Conservation (phyloP, 768 basidiomycete species). For the Hypholoma sublateritium region DNA sequence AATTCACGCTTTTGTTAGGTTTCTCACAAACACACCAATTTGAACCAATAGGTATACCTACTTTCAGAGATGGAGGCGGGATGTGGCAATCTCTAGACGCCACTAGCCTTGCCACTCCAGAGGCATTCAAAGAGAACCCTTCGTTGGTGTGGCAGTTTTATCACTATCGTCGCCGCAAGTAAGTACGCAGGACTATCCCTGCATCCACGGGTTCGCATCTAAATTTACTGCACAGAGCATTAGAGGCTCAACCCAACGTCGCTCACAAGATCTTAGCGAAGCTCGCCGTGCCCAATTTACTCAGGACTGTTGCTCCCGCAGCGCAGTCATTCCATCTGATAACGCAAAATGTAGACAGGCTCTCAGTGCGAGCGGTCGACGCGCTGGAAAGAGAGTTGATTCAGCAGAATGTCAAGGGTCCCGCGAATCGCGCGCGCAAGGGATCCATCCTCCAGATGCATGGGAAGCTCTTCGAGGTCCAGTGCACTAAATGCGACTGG, state of each 20-base stretch:
- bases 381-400: constrained; percentile 9
- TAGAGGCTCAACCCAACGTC: constrained; percentile 39
- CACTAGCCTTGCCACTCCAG: constrained; percentile 31
- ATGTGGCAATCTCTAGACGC: constrained; percentile 17
- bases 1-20: not conserved
- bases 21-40: not conserved
- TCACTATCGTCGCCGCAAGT: constrained; percentile 41
- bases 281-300: constrained; percentile 29
- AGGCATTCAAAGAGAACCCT: constrained; percentile 40
- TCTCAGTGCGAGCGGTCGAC: constrained; percentile 31
- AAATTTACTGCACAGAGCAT: constrained; percentile 22
- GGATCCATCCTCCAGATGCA: constrained; percentile 47
- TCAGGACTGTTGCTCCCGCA: constrained; percentile 29
- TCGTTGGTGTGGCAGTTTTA: constrained; percentile 46
- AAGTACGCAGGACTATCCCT: constrained; percentile 20
- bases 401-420: not conserved
- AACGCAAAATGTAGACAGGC: constrained; percentile 48
- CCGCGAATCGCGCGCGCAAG: not conserved
- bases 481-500: constrained; percentile 23
- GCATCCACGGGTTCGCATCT: not conserved
- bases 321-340: constrained; percentile 26
- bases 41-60: constrained; percentile 17
- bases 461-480: constrained; percentile 44
- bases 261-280: constrained; percentile 41
- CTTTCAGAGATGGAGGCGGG: constrained; percentile 15